Evolutionary conservation across 2,329 filamentous ascomycete genomes (phyloP).

Genomic region (Alternaria rosae): DNA sequence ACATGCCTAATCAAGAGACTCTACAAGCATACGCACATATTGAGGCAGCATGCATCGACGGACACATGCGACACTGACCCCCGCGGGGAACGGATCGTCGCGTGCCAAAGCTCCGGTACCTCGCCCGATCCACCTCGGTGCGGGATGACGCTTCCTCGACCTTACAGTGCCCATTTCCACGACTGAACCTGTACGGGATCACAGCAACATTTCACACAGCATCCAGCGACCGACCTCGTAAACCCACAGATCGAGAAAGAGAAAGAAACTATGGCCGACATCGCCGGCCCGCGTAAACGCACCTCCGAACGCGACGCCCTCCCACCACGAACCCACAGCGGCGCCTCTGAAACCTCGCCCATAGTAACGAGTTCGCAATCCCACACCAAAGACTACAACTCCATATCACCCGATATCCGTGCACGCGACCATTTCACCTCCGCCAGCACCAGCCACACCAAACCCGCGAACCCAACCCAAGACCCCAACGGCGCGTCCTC

Average conservation of each 20-base stretch:
- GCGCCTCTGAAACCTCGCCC: slow-evolving; percentile 41
- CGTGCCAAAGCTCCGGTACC: slow-evolving; percentile 1
- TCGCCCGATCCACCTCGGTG: slow-evolving; percentile 1
- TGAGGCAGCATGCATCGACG: neutral
- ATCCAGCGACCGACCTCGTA: neutral
- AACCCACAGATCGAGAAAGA: neutral
- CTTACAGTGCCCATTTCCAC: neutral
- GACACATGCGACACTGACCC: neutral
- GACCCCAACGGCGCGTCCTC: neutral
- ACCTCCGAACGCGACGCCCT: slow-evolving; percentile 9
- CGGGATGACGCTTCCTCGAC: slow-evolving; percentile 5
- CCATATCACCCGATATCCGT: slow-evolving; percentile 26
- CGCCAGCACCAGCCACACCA: neutral
- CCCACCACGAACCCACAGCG: slow-evolving; percentile 1
- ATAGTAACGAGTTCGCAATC: slow-evolving; percentile 25
- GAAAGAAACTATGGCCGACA: neutral
- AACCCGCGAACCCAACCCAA: neutral
- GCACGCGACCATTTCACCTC: neutral
- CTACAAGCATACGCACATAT: neutral
- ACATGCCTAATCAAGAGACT: neutral
- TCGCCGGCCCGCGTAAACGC: slow-evolving; percentile 21
- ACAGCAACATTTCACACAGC: neutral
- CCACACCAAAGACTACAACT: slow-evolving; percentile 27
- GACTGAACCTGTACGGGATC: neutral
- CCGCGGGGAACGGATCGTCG: slow-evolving; percentile 4